Conservation (phyloP, 2,329 filamentous ascomycete genomes). For the Cordyceps tenuipes region DNA sequence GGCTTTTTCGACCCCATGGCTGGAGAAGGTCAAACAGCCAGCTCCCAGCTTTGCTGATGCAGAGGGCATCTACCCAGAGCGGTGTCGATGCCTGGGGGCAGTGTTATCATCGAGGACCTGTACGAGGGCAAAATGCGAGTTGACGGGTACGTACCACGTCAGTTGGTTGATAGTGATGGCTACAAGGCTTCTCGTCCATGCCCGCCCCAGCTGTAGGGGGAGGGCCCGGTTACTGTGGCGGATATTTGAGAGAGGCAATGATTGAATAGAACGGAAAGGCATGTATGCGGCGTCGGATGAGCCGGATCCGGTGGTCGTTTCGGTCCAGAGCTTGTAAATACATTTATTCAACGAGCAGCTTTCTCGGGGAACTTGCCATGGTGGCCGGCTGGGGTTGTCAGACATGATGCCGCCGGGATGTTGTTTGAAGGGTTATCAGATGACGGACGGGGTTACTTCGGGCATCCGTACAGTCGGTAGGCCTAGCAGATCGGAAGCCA, state of each 20-base stretch:
- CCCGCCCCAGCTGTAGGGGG: not conserved
- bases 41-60: not conserved
- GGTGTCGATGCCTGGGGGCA: not conserved
- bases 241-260: not conserved
- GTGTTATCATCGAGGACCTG: not conserved
- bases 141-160: not conserved
- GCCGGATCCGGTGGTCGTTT: not conserved
- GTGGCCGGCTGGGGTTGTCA: not conserved
- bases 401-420: too few relatives aligned
- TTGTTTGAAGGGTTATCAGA: not conserved
- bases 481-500: not conserved
- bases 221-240: not conserved
- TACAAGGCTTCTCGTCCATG: not conserved
- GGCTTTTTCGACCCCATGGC: not conserved
- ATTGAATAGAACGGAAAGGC: not conserved
- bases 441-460: not conserved
- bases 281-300: not conserved
- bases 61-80: slow-evolving; percentile 2
- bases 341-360: not conserved
- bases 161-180: not conserved
- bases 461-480: not conserved
- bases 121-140: not conserved
- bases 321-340: not conserved
- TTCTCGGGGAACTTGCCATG: not conserved
- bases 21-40: not conserved